A percentile compares a stretch with the other conserved stretches of the same genome.
Conservation (phyloP, 352 stramenopile genomes). For the Paralagenidium karlingii region DNA sequence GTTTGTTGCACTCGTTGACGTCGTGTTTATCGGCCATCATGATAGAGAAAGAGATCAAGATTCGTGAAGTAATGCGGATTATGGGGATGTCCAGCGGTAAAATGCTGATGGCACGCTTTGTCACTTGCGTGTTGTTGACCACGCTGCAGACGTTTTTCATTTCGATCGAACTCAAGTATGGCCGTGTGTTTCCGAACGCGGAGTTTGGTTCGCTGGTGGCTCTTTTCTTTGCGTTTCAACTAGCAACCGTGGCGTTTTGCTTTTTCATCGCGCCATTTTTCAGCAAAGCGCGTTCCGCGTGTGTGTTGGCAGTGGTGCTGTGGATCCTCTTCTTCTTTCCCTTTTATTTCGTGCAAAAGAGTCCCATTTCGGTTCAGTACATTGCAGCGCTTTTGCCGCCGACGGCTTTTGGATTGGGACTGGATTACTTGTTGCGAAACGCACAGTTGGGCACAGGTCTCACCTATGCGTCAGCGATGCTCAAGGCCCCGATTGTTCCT, state of each 20-base stretch:
- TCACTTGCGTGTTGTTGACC: conserved; percentile 30
- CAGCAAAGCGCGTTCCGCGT: conserved; percentile 44
- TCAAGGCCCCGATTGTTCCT: conserved; percentile 23
- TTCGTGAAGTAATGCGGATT: conserved; percentile 77
- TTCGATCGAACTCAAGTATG: conserved; percentile 41
- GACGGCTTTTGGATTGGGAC: conserved; percentile 47
- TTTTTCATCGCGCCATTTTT: conserved; percentile 59
- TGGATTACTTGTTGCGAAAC: conserved; percentile 41
- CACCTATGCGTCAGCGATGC: conserved; percentile 32
- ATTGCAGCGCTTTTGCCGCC: conserved; percentile 36
- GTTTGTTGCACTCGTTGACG: too few relatives aligned
- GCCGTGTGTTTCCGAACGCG: conserved; percentile 36
- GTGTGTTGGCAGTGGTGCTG: conserved; percentile 45
- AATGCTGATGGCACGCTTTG: conserved; percentile 48
- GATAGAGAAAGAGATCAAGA: conserved; percentile 64
- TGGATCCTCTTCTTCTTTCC: conserved; percentile 69
- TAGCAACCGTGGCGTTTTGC: conserved; percentile 50
- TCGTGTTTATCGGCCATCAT: conserved; percentile 68
- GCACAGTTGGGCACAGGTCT: conserved; percentile 48
- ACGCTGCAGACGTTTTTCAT: conserved; percentile 35
- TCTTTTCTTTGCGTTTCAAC: conserved; percentile 44
- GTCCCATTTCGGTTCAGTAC: conserved; percentile 28
- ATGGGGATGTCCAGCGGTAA: conserved; percentile 58
- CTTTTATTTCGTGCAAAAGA: conserved; percentile 43
- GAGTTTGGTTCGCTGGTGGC: conserved; percentile 48